Evolutionary conservation across 2,329 filamentous ascomycete genomes (phyloP), one percentile per base, ranked within the genome.

Genomic region (Fusarium sp.): DNA sequence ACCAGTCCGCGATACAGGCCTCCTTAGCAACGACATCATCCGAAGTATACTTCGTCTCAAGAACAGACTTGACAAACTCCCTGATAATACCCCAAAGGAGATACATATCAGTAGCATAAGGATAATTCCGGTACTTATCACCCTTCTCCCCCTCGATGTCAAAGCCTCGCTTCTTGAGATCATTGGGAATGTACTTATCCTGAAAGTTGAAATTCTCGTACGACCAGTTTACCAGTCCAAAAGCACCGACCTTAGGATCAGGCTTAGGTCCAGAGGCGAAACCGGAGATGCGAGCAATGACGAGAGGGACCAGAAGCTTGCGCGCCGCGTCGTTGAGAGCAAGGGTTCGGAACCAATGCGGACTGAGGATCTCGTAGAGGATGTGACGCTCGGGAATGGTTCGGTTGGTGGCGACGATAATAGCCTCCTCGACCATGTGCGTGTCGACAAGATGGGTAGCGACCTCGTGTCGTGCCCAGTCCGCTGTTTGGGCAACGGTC

Each of bases 151-250:
- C 48, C 22, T 74, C 54, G 5, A 74, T 24, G 2, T 74, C 60
- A 6, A 74, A 74, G 0, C 72, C 72, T 12, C 72, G 57, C 50
- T 74, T 74, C 71, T 74, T 74, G n/a, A 74, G 50, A n/a, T 74
- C 71, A 1, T 74, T 74, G 13, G 72, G 72, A 18, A 74, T 63
- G 24, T 74, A 72, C 54, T 74, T 74, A 18, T 74, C 71, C 17
- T 69, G 63, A 5, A 74, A 74, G 45, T 72, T 74, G 39, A 72
- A 74, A 58, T 72, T 74, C 44, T 69, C 56, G 34, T 69, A 74
- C 6, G 72, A 60, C 44, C 45, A 72, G 15, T 63, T 54, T 1
- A 74, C 50, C 5, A 74, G 26, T 12, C 32, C 36, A 1, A 52
- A 57, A 22, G 60, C 58, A 13, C 51, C 45, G 15, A 51, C 41